A percentile compares a stretch with the other conserved stretches of the same genome.
Conservation (phyloP, 2,329 filamentous ascomycete genomes). For the Epichloe elymi region DNA sequence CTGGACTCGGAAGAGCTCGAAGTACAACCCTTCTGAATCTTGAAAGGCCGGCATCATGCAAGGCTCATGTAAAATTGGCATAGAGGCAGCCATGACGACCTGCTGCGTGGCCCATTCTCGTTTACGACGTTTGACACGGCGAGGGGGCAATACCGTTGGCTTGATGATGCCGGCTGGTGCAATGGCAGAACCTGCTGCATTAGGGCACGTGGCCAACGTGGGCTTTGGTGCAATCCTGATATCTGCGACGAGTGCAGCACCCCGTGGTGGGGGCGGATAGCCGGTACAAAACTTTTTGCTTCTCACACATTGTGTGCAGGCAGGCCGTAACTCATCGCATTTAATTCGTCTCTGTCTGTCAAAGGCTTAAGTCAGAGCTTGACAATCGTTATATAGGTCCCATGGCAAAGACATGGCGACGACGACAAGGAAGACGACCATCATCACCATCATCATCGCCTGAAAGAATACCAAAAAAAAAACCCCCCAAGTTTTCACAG, state of each 20-base stretch:
- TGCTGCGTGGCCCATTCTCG: slow-evolving; percentile 1
- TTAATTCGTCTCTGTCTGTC: slow-evolving; percentile 47
- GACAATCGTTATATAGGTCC: background rate
- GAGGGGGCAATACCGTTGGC: slow-evolving; percentile 19
- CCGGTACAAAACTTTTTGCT: slow-evolving; percentile 47
- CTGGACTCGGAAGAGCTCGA: slow-evolving; percentile 46
- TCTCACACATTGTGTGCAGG: slow-evolving; percentile 45
- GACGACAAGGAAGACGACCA: background rate
- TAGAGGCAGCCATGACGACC: background rate
- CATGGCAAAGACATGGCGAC: background rate
- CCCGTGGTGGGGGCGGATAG: slow-evolving; percentile 44
- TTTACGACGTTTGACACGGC: slow-evolving; percentile 14
- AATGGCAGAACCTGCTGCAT: slow-evolving; percentile 6
- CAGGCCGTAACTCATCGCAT: slow-evolving; percentile 50
- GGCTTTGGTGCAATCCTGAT: slow-evolving; percentile 38
- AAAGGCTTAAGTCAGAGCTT: background rate
- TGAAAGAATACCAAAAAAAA: background rate
- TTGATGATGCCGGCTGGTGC: slow-evolving; percentile 7
- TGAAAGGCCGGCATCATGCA: slow-evolving; percentile 32
- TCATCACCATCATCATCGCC: background rate
- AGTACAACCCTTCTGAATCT: slow-evolving; percentile 43
- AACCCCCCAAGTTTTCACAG: background rate
- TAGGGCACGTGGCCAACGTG: slow-evolving; percentile 12
- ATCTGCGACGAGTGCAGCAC: slow-evolving; percentile 31
- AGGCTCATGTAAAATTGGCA: slow-evolving; percentile 28